A percentile compares a stretch with the other conserved stretches of the same genome.
These are phyloP conservation scores for Fusarium dlaminii DNA, from an alignment of 2,329 filamentous ascomycete species.

Conservation along the genomic window DNA sequence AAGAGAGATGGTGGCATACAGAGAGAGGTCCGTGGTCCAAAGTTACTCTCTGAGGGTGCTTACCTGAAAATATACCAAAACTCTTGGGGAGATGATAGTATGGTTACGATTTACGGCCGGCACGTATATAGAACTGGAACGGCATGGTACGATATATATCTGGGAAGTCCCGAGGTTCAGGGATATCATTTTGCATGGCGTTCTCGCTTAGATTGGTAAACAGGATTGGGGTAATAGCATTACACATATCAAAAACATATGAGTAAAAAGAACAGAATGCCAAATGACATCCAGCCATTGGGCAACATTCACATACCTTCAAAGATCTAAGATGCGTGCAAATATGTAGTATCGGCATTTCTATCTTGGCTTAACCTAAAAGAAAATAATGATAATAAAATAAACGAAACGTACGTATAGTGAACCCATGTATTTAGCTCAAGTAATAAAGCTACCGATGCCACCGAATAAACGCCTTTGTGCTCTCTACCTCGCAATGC, in stretches of 20 bases:
- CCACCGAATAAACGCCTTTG: slow-evolving; percentile 11
- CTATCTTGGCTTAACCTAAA: neutral
- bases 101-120: slow-evolving; percentile 32
- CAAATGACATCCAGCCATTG: neutral
- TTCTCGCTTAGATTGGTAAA: neutral
- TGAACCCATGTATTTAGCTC: neutral
- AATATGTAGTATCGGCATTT: neutral
- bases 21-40: slow-evolving; percentile 57
- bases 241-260: slow-evolving; percentile 1
- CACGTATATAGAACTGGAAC: slow-evolving; percentile 2
- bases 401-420: neutral
- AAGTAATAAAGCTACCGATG: neutral
- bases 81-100: neutral
- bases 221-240: neutral
- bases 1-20: slow-evolving; percentile 61
- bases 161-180: neutral
- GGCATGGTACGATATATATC: neutral
- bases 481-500: neutral
- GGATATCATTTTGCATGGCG: slow-evolving; percentile 8
- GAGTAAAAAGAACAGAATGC: neutral
- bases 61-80: neutral
- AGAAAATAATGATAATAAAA: neutral
- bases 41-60: slow-evolving; percentile 31
- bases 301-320: neutral
- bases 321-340: neutral